Evolutionary conservation across 2,329 filamentous ascomycete genomes (phyloP).

Genomic region (Claviceps africana): DNA sequence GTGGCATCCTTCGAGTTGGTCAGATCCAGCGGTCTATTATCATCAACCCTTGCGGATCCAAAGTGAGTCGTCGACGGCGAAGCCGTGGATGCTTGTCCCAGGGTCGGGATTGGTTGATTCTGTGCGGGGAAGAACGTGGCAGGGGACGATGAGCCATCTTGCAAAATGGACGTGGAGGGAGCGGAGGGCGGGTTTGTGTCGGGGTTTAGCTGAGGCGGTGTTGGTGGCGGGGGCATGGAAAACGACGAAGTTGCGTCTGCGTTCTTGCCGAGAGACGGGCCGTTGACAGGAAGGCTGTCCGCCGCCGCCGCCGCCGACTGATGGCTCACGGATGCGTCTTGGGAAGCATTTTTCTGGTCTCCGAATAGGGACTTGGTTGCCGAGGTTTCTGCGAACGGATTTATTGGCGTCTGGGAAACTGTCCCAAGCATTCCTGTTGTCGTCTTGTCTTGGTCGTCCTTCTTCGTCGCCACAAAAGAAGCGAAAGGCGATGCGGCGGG

Average conservation of each 20-base stretch:
- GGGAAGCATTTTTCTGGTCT: slow-evolving; percentile 1
- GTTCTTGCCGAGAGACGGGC: not conserved
- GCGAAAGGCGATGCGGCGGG: not conserved
- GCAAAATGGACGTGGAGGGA: not conserved
- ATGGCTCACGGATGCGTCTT: not conserved
- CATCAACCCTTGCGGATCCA: not conserved
- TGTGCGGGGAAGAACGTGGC: not conserved
- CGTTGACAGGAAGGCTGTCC: not conserved
- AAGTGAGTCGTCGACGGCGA: not conserved
- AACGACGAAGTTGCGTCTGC: not conserved
- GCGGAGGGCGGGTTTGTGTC: not conserved
- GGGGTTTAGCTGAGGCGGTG: slow-evolving; percentile 3
- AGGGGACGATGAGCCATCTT: not conserved
- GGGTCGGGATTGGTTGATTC: not conserved
- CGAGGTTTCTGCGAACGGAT: slow-evolving; percentile 11
- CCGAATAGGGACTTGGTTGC: slow-evolving; percentile 8
- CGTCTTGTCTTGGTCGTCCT: not conserved
- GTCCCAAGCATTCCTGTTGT: not conserved
- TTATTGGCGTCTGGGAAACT: slow-evolving; percentile 1
- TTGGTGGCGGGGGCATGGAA: slow-evolving; percentile 6
- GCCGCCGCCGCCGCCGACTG: no score
- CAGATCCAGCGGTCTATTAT: not conserved
- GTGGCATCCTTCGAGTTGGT: not conserved
- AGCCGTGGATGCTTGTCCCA: not conserved
- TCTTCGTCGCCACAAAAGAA: not conserved